Percentiles rank a stretch among this genome's conserved stretches.
phyloP scores from a whole-genome alignment of 495 filamentous ascomycete species.

The Penicillium atrosanguineum region DNA sequence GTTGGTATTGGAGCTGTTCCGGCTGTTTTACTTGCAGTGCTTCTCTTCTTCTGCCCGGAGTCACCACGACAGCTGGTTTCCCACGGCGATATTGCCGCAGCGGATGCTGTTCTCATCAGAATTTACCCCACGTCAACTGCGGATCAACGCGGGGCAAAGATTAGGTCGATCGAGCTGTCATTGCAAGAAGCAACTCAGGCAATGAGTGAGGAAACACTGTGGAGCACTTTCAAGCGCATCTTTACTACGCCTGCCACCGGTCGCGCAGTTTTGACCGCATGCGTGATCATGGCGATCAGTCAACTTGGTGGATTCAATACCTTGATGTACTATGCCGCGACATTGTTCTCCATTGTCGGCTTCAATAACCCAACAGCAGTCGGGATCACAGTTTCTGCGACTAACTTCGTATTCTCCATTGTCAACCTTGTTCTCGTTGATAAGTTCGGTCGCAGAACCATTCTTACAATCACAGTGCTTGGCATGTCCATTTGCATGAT shows the following conservation, averaged over 20 bases:
- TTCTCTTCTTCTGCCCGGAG: constrained; percentile 47
- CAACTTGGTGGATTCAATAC: constrained; percentile 48
- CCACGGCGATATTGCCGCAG: constrained; percentile 39
- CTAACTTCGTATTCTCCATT: constrained; percentile 51
- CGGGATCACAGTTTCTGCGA: constrained; percentile 46
- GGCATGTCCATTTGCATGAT: constrained; percentile 42
- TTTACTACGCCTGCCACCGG: constrained; percentile 42
- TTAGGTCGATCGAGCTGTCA: constrained; percentile 32
- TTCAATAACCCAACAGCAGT: constrained; percentile 51
- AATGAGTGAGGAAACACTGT: constrained; percentile 26
- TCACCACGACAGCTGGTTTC: constrained; percentile 51
- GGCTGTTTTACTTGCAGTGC: constrained; percentile 37
- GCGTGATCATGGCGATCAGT: constrained; percentile 44
- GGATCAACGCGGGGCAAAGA: constrained; percentile 37
- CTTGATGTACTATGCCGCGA: constrained; percentile 51
- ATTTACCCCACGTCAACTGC: constrained; percentile 38
- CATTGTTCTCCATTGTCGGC: constrained; percentile 51
- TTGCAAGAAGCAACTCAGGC: constrained; percentile 31
- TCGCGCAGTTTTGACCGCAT: constrained; percentile 45
- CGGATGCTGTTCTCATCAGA: constrained; percentile 28
- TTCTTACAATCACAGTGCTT: constrained; percentile 45
- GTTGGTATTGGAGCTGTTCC: constrained; percentile 48
- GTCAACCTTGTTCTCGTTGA: constrained; percentile 51
- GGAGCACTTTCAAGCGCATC: constrained; percentile 35
- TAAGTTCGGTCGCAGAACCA: constrained; percentile 42